Evolutionary conservation across 2,329 filamentous ascomycete species (phyloP), one percentile per base, ranked within the genome.

Genomic region (Aureobasidium vineae): DNA sequence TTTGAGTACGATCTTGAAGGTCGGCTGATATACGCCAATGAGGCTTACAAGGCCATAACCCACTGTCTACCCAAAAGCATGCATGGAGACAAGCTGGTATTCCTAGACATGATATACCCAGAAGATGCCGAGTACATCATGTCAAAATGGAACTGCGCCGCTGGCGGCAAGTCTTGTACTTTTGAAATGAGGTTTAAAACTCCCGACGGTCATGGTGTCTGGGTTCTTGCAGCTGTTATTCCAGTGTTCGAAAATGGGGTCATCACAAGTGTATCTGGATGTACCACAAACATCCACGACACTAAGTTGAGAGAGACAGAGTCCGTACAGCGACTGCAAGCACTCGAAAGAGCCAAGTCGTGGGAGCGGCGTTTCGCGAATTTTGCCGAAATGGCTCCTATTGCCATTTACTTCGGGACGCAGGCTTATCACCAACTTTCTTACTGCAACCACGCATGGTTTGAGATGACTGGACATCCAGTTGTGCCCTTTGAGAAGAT

Each of bases 381-480:
- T 5, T 73, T 73, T 53, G 68, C 68, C 5, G 68, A 69, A 76
- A 11, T 80, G 77, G 61, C 76, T 71, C 23, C 72, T 74, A 19
- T 80, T 69, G 73, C 47, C 66, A 77, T 69, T 66, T 77, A 43
- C 70, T 73, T 65, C 59, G 69, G 71, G 68, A 65, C 50, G 10
- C 52, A 69, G 16, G 28, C 28, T n/a, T 40, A 53, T 54, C 61
- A 66, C 28, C 33, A 33, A 40, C 15, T 63, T 15, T 52, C 50
- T 45, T 63, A 61, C 41, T 83, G 5, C 64, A 83, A 83, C 41
- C 79, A 81, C 2, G 77, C 77, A 4, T 83, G 79, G 68, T 83
- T 79, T 64, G 79, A 81, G 40, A 79, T 83, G 77, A 82, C 79
- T 0, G 80, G 79, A 0, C 77, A 79, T 45, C 70, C 72, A 0